Evolutionary conservation across 768 basidiomycete genomes (phyloP).

Genomic region (Serendipita sp.): DNA sequence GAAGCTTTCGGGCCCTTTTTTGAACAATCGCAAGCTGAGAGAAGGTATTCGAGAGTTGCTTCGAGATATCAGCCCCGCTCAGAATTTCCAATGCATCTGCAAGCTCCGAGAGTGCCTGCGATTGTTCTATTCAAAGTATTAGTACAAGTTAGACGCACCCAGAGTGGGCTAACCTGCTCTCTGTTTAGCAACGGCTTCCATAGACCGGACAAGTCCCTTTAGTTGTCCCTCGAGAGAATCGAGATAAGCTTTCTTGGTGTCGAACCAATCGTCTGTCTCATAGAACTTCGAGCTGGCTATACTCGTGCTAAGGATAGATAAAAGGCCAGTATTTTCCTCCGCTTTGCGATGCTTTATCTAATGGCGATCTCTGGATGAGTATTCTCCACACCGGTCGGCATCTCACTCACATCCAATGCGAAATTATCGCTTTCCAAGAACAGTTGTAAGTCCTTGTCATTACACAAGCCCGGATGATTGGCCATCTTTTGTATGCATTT

Average conservation of each 20-base stretch:
- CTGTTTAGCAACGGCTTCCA: constrained; percentile 71
- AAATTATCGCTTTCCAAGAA: constrained; percentile 93
- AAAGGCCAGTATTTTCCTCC: constrained; percentile 68
- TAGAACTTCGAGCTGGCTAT: constrained; percentile 66
- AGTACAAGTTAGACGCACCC: neutral
- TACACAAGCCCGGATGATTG: constrained; percentile 76
- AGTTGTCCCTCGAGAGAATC: constrained; percentile 84
- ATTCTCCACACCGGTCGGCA: neutral
- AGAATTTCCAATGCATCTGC: constrained; percentile 53
- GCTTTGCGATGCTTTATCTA: constrained; percentile 80
- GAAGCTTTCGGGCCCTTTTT: constrained; percentile 52
- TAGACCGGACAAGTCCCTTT: constrained; percentile 68
- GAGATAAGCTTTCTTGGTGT: constrained; percentile 65
- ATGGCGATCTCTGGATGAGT: neutral
- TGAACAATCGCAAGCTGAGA: constrained; percentile 58
- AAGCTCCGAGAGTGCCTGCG: constrained; percentile 61
- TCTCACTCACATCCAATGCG: constrained; percentile 56
- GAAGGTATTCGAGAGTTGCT: constrained; percentile 53
- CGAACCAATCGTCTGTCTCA: constrained; percentile 95
- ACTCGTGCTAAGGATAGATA: constrained; percentile 68
- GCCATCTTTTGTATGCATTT: constrained; percentile 86
- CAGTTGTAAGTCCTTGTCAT: constrained; percentile 72
- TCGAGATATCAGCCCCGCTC: constrained; percentile 54
- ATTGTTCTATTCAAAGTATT: constrained; percentile 34
- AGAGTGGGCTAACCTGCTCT: constrained; percentile 35